Evolutionary conservation across 805 yeast genomes (phyloP).

Genomic region (Ogataea haglerorum): DNA sequence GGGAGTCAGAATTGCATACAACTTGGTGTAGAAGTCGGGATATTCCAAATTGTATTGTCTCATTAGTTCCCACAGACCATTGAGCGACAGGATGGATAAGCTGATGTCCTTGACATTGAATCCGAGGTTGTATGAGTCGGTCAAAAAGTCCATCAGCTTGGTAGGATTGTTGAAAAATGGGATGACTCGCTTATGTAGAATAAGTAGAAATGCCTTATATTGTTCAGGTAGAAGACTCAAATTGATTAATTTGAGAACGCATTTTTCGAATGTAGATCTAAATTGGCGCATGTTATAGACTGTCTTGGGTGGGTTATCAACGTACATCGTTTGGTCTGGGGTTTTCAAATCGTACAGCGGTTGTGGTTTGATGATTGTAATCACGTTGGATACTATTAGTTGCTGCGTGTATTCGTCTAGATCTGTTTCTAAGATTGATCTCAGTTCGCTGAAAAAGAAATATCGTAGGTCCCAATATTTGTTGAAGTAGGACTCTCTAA

Average conservation of each 20-base stretch:
- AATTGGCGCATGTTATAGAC: constrained; percentile 38
- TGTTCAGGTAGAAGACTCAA: constrained; percentile 44
- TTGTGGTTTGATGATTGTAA: constrained; percentile 36
- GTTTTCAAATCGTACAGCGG: constrained; percentile 33
- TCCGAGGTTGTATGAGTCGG: constrained; percentile 68
- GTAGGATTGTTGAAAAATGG: constrained; percentile 81
- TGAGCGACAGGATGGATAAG: constrained; percentile 65
- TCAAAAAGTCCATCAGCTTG: constrained; percentile 85
- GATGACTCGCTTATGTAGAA: constrained; percentile 79
- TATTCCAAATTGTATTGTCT: constrained; percentile 80
- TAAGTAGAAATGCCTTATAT: constrained; percentile 62
- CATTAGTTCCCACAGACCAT: constrained; percentile 85
- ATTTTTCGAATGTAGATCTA: constrained; percentile 63
- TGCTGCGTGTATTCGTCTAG: constrained; percentile 3
- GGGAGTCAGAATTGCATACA: constrained; percentile 77
- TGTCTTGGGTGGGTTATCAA: constrained; percentile 45
- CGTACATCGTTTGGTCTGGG: constrained; percentile 35
- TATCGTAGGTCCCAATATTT: constrained; percentile 75
- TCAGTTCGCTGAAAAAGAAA: constrained; percentile 58
- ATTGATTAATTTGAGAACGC: constrained; percentile 58
- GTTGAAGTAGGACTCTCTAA: constrained; percentile 49
- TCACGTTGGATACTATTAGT: constrained; percentile 37
- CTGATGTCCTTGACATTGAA: constrained; percentile 31
- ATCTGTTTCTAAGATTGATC: constrained; percentile 17
- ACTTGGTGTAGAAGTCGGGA: constrained; percentile 81